Evolutionary conservation across 768 basidiomycete species (phyloP).

Genomic region (Hebeloma cylindrosporum): DNA sequence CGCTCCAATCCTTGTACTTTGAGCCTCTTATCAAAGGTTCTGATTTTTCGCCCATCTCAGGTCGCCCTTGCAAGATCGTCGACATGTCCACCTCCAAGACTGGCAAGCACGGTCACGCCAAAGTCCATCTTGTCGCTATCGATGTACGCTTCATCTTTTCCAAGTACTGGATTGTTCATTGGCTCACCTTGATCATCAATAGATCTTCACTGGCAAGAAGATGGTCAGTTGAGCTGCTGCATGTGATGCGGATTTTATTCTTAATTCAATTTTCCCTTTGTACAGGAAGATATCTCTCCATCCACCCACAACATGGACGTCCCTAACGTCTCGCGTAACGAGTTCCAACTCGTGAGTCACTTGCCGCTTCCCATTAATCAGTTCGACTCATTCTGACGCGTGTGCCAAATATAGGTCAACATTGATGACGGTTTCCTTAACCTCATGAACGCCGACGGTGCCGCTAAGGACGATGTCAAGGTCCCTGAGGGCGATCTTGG

Average conservation of each 20-base stretch:
- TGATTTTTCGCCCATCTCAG: slow-evolving; percentile 32
- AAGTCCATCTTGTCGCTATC: slow-evolving; percentile 95
- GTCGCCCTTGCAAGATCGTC: slow-evolving; percentile 96
- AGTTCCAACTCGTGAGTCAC: slow-evolving; percentile 81
- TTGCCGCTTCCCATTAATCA: slow-evolving; percentile 7
- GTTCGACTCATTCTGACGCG: slow-evolving; percentile 16
- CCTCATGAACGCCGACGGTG: slow-evolving; percentile 83
- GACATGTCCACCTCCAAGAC: slow-evolving; percentile 99
- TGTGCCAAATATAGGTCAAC: slow-evolving; percentile 58
- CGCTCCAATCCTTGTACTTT: slow-evolving; percentile 1
- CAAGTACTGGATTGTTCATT: slow-evolving; percentile 6
- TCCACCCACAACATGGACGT: slow-evolving; percentile 99
- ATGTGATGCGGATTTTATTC: background rate
- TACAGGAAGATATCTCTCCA: slow-evolving; percentile 88
- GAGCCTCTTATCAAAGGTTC: slow-evolving; percentile 6
- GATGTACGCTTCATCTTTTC: slow-evolving; percentile 63
- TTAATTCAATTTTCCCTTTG: background rate
- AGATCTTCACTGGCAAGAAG: slow-evolving; percentile 99
- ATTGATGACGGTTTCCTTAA: slow-evolving; percentile 95
- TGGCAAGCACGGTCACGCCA: slow-evolving; percentile 99
- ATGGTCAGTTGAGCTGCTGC: slow-evolving; percentile 45
- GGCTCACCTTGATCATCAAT: slow-evolving; percentile 16
- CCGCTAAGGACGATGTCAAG: slow-evolving; percentile 90
- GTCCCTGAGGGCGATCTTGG: slow-evolving; percentile 88
- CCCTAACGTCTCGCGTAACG: slow-evolving; percentile 86